phyloP scores from a whole-genome alignment of 2,329 filamentous ascomycete species.

The Claviceps sorghi region DNA sequence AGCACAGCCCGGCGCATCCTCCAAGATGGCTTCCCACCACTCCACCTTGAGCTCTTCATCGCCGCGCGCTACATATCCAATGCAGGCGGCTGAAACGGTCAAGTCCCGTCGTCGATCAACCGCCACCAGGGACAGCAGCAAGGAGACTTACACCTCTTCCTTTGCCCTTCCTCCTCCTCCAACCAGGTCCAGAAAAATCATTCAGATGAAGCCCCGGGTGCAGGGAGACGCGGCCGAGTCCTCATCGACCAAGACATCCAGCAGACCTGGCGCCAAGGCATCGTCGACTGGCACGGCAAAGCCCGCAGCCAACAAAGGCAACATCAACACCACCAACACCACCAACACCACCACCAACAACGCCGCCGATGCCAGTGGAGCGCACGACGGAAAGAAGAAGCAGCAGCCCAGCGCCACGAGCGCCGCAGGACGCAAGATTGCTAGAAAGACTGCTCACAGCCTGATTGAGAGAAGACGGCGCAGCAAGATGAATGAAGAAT shows the following conservation, averaged over 20 bases:
- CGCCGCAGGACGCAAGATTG: slow-evolving; percentile 84
- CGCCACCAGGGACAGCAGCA: slow-evolving; percentile 23
- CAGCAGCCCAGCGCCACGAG: slow-evolving; percentile 65
- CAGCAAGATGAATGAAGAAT: slow-evolving; percentile 99
- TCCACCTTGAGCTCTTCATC: slow-evolving; percentile 9
- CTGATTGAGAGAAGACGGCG: slow-evolving; percentile 78
- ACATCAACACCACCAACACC: slow-evolving; percentile 2
- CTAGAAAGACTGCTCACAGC: slow-evolving; percentile 90
- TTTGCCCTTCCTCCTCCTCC: slow-evolving; percentile 85
- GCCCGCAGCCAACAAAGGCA: slow-evolving; percentile 8
- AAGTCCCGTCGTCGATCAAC: slow-evolving; percentile 40
- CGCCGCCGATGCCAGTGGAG: slow-evolving; percentile 6
- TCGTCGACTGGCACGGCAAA: slow-evolving; percentile 7
- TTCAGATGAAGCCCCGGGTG: slow-evolving; percentile 75
- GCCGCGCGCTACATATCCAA: slow-evolving; percentile 23
- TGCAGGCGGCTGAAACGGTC: slow-evolving; percentile 36
- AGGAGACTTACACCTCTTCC: slow-evolving; percentile 38
- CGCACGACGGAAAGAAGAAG: slow-evolving; percentile 52
- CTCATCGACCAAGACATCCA: slow-evolving; percentile 12
- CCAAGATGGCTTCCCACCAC: slow-evolving; percentile 4
- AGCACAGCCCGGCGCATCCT: slow-evolving; percentile 18
- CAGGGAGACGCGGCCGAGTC: slow-evolving; percentile 22
- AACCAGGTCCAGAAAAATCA: slow-evolving; percentile 85
- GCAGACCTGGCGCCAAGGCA: slow-evolving; percentile 11
- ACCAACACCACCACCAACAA: background rate